Evolutionary conservation across 1,284 basidiomycete genomes (phyloP), one percentile per base, ranked within the genome.

Genomic region (Apiotrichum sp.): DNA sequence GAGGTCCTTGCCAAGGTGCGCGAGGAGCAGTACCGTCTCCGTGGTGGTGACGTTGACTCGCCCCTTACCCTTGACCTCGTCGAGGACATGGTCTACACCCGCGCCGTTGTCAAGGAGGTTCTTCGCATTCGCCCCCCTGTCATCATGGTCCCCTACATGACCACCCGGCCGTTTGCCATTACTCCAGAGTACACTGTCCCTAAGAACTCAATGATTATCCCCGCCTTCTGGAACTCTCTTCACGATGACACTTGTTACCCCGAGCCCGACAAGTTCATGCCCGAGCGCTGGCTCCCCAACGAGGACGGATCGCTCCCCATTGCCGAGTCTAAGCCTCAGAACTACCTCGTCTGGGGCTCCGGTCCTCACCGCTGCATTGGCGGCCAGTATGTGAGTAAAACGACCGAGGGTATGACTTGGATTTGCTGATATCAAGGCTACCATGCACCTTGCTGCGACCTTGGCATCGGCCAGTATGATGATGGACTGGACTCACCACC

Each of bases 91-190:
- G 83, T 87, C 22, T 98, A 97, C 77, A 83, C 97, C 44, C 84
- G 84, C 64, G 92, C 93, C 4, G 85, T 91, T 57, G 87, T 97
- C 63, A 93, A 93, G 78, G 95, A 98, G 79, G 89, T 86, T 61
- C 79, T 98, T 71, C 84, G 95, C 38, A 77, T 93, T 57, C 89
- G 88, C 77, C 93, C 93, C 42, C 91, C 93, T 6, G 91, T 93
- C 49, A 88, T 87, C 36, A 93, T 93, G 90, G 91, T 96, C 34
- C 96, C 95, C n/a, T 98, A 98, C 81, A 83, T 84, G 70, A 83
- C 89, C 41, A 86, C 83, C 61, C 90, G 88, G 77, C 76, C 89
- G 0, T 98, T 98, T 86, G 91, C 92, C 36, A 92, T 98, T 77
- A 81, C 86, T 50, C 78, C 84, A 22, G 83, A 88, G 69, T 98